Percentiles rank a stretch among this genome's conserved stretches.
Conservation (phyloP, 2,329 filamentous ascomycete species). For the Pseudocercospora fuligena region DNA sequence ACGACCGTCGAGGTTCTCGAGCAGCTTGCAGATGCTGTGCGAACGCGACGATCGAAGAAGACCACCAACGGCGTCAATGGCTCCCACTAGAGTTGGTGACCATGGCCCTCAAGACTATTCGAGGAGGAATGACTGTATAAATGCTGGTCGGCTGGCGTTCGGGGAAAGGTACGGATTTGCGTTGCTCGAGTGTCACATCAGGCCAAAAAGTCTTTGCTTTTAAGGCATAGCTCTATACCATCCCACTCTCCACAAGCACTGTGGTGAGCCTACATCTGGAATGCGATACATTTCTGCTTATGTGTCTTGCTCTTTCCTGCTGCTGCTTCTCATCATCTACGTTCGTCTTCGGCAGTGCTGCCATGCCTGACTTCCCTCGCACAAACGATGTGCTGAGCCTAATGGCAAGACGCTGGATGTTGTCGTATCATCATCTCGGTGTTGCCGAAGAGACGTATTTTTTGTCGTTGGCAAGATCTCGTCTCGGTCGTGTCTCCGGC, state of each 20-base stretch:
- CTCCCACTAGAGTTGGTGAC: conserved; percentile 10
- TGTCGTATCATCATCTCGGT: not conserved
- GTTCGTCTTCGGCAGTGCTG: not conserved
- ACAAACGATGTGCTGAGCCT: not conserved
- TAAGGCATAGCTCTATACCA: not conserved
- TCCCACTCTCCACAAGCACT: not conserved
- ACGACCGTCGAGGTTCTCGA: conserved; percentile 80
- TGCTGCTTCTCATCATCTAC: not conserved
- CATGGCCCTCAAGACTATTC: too few species aligned
- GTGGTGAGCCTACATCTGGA: not conserved
- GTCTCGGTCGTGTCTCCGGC: not conserved
- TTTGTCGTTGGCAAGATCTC: not conserved
- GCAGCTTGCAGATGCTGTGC: conserved; percentile 82
- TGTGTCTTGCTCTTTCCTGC: not conserved
- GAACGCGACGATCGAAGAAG: conserved; percentile 64
- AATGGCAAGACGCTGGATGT: not conserved
- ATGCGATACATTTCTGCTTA: not conserved
- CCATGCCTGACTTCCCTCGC: not conserved
- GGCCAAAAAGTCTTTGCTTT: not conserved
- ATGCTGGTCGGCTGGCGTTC: not conserved
- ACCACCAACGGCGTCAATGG: conserved; percentile 42
- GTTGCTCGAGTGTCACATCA: not conserved
- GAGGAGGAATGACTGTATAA: not conserved
- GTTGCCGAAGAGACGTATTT: not conserved
- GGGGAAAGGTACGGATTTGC: not conserved